Base-by-base conservation (phyloP, 164 flowering plant species). In the Liriodendron chinense region DNA sequence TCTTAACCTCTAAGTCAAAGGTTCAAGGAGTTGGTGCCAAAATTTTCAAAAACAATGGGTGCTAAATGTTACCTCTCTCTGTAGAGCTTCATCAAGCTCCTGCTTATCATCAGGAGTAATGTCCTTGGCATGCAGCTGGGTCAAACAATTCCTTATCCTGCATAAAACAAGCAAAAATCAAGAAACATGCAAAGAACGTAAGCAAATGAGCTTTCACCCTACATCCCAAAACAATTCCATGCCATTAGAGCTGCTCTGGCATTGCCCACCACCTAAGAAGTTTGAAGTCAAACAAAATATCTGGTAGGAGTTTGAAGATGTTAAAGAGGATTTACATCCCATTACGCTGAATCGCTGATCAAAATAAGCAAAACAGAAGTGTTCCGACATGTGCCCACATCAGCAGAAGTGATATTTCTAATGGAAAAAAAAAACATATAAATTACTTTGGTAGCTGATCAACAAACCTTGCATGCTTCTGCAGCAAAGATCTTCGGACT, bases 91-190 rank as follows among this genome's bases (percentile, higher is more conserved):
- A 83, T 94, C 99, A 67, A 96, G 93, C 85, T 96, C 98, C 82
- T 94, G 97, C 82, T 96, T 96, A 76, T 96, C 98, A 87, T 94
- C 98, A 49, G 98, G 99, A 74, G 99, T 93, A 24, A 96, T 92
- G 82, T 94, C 99, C 80, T 93, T 94, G 56, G 97, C 94, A 87
- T 92, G 88, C 74, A 96, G 75, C 80, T 94, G 99, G 7, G 93
- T 84, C 74, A 96, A 86, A 81, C 96, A 91, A 77, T 96, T 77
- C 74, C 98, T 82, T 57, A 94, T 92, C 89, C 98, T 96, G 87
- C 74, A 26, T 43, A 70, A 47, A 56, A 56, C 47, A 22, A 43
- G n/a, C 9, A 14, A 25, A 16, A 53, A 53, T 8, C 59, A 53
- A 53, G 13, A 16, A 72, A 59, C 65, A 56, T 50, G 28, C 66